phyloP scores from a whole-genome alignment of 2,329 filamentous ascomycete species.

The Cryphonectria naterciae region DNA sequence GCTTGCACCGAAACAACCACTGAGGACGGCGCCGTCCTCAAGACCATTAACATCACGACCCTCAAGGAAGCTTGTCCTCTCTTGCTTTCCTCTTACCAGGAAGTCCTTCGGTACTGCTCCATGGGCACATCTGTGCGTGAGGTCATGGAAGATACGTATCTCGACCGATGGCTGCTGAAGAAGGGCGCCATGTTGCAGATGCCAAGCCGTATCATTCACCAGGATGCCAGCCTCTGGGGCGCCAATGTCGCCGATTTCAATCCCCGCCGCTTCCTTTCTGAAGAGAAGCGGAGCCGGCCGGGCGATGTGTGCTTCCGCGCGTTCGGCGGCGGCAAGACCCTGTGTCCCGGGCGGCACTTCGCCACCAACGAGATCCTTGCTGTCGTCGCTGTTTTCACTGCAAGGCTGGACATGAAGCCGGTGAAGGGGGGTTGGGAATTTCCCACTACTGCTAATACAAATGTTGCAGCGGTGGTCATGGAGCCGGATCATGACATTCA shows the following conservation, averaged over 20 bases:
- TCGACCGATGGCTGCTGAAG: slow-evolving; percentile 35
- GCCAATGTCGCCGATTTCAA: slow-evolving; percentile 16
- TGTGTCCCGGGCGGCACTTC: slow-evolving; percentile 37
- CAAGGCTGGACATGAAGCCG: slow-evolving; percentile 36
- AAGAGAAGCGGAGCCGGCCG: slow-evolving; percentile 33
- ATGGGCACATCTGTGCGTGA: slow-evolving; percentile 41
- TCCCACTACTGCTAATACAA: slow-evolving; percentile 36
- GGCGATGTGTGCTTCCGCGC: slow-evolving; percentile 34
- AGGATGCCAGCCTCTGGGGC: slow-evolving; percentile 34
- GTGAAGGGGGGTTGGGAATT: slow-evolving; percentile 32
- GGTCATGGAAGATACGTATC: slow-evolving; percentile 37
- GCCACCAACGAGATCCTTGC: slow-evolving; percentile 36
- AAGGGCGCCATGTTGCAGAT: slow-evolving; percentile 37
- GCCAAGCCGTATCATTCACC: slow-evolving; percentile 35
- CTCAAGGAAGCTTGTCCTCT: slow-evolving; percentile 44
- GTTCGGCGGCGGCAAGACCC: slow-evolving; percentile 36
- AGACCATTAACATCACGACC: slow-evolving; percentile 35
- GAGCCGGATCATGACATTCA: slow-evolving; percentile 30
- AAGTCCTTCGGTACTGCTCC: slow-evolving; percentile 44
- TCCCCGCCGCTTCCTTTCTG: slow-evolving; percentile 35
- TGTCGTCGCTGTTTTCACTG: slow-evolving; percentile 34
- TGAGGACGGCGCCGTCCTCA: slow-evolving; percentile 25
- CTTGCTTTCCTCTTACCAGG: slow-evolving; percentile 46
- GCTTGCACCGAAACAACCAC: slow-evolving; percentile 11
- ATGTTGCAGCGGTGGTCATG: slow-evolving; percentile 37